Evolutionary conservation across 129 eudicot species (phyloP).

Genomic region (Kitagawia praeruptora): DNA sequence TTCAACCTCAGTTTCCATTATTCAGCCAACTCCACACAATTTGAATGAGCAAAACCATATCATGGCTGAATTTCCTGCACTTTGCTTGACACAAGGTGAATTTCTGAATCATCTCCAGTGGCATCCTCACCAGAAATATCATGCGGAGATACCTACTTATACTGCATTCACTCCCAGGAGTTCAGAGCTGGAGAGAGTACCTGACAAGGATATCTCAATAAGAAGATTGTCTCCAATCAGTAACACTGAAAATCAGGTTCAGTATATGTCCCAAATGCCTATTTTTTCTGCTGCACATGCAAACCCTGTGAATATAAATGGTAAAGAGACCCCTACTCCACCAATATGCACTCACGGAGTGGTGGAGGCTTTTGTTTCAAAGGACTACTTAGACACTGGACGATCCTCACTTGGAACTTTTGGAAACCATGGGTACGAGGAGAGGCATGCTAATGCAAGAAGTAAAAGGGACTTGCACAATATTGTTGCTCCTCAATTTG

Average conservation of each 20-base stretch:
- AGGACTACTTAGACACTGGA: constrained; percentile 8
- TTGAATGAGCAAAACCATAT: constrained; percentile 25
- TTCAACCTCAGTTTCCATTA: constrained; percentile 22
- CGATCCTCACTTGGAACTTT: constrained; percentile 14
- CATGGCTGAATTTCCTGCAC: constrained; percentile 37
- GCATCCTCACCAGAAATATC: constrained; percentile 1
- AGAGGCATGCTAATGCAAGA: constrained; percentile 25
- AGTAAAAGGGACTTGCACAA: constrained; percentile 43
- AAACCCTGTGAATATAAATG: constrained; percentile 25
- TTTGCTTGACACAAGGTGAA: constrained; percentile 33
- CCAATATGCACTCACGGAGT: constrained; percentile 15
- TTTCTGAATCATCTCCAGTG: constrained; percentile 13
- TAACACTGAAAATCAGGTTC: constrained; percentile 15
- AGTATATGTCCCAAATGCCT: constrained; percentile 16
- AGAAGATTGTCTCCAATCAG: constrained; percentile 17
- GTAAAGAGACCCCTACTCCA: constrained; percentile 8
- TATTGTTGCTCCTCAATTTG: constrained; percentile 16
- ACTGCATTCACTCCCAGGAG: constrained; percentile 1
- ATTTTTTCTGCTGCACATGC: constrained; percentile 34
- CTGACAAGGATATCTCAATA: neutral
- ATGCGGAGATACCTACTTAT: neutral
- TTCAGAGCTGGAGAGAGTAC: constrained; percentile 13
- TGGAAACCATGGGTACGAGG: constrained; percentile 27
- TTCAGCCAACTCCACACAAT: constrained; percentile 25
- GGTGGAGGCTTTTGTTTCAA: constrained; percentile 12